phyloP scores from a whole-genome alignment of 352 stramenopile species.

The Globisporangium carolinianum region DNA sequence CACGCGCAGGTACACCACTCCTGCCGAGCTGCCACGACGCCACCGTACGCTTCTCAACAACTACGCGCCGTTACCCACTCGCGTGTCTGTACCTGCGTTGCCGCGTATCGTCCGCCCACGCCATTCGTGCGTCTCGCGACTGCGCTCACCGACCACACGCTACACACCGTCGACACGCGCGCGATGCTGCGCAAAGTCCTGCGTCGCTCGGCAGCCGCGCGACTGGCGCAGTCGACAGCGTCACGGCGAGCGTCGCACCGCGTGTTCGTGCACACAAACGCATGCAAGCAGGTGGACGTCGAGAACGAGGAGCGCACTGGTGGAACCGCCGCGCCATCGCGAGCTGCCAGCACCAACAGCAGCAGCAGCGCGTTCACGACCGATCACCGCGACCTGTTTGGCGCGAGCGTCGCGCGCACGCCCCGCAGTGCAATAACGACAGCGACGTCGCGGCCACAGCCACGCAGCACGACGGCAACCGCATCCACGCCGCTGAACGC shows the following conservation, averaged over 20 bases:
- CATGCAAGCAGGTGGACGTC: constrained; percentile 11
- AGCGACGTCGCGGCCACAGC: background rate
- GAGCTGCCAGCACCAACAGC: background rate
- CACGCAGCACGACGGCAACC: background rate
- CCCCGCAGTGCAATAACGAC: background rate
- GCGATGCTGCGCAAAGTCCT: constrained; percentile 15
- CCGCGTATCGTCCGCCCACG: no score
- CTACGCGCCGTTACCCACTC: no score
- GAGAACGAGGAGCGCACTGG: constrained; percentile 5
- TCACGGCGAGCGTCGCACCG: background rate
- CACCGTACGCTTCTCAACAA: no score
- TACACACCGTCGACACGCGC: background rate
- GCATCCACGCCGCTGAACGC: constrained; percentile 1
- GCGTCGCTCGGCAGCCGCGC: constrained; percentile 8
- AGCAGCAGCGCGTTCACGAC: background rate
- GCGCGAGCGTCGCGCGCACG: background rate
- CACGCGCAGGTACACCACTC: no score
- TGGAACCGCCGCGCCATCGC: background rate
- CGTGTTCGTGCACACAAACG: constrained; percentile 13
- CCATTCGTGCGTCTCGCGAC: background rate
- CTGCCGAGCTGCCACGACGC: no score
- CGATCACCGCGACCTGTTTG: constrained; percentile 9
- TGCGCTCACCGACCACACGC: background rate
- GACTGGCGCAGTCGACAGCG: constrained; percentile 2
- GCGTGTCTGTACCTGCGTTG: no score